phyloP scores from a whole-genome alignment of 306 rosid species.

The Trifolium repens region DNA sequence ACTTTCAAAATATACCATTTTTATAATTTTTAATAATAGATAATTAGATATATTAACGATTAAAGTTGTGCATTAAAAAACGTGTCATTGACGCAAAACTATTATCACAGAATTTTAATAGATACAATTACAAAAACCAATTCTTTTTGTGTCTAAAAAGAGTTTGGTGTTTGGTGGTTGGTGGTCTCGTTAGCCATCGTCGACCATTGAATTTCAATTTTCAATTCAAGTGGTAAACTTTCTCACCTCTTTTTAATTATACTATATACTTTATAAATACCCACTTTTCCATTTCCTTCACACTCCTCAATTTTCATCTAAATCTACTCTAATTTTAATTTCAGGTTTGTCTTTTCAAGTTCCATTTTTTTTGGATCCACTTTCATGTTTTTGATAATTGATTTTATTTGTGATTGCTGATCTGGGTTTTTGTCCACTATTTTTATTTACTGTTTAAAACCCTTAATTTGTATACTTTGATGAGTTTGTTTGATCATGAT shows the following conservation, averaged over 20 bases:
- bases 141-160: background rate
- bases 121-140: background rate
- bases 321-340: constrained; percentile 16
- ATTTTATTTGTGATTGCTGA: constrained; percentile 27
- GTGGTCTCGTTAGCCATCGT: constrained; percentile 31
- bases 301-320: constrained; percentile 44
- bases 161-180: constrained; percentile 28
- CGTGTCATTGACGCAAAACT: no score
- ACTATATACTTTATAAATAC: background rate
- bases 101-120: background rate
- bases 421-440: constrained; percentile 10
- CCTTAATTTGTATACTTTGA: background rate
- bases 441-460: constrained; percentile 8
- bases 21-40: no score
- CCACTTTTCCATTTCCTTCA: constrained; percentile 25
- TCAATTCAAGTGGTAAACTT: constrained; percentile 25
- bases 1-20: no score
- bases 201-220: constrained; percentile 28
- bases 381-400: background rate
- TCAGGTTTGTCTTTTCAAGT: constrained; percentile 53
- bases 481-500: constrained; percentile 32
- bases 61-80: no score
- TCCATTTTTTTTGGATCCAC: background rate
- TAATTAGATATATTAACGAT: no score
- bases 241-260: constrained; percentile 17